Base-by-base conservation (phyloP, 805 yeast species). In the Ogataea zsoltii region DNA sequence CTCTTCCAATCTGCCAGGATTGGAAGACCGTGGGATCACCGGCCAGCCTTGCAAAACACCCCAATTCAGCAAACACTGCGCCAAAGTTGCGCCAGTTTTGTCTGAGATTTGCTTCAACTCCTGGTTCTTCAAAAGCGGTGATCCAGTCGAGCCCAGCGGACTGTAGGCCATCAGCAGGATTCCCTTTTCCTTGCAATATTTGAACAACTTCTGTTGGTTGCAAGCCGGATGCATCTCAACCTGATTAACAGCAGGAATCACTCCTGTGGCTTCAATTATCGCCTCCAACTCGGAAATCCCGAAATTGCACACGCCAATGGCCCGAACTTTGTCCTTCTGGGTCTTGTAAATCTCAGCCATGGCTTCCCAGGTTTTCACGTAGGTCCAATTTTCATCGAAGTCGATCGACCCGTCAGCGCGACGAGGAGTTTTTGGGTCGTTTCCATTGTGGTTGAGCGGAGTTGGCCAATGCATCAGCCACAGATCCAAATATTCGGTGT, bases 271-370 rank as follows among this genome's bases (percentile, higher is more conserved):
- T 7, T 57, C 52, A 21, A 72, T 57, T 31, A 74, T 59, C 35
- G 44, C 54, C 39, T 65, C 57, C 41, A 70, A 46, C 46, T 68
- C 66, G 32, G 58, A 56, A 19, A 65, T 48, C 7, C 48, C 42
- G 33, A 44, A 45, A 55, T 73, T 74, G 14, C 76, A 70, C 15
- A 74, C 76, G 18, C 79, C 79, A 54, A 74, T 68, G 12, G 75
- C 59, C 45, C 61, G 67, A 25, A 67, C 58, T 48, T 65, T 64
- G n/a, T 70, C 73, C 2, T 40, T 76, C 71, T 13, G 18, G 23
- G 73, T 70, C 33, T 61, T 70, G 63, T 79, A 88, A 34, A 84
- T 85, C 62, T 87, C 90, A 45, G 85, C 88, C 47, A 84, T 70
- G 47, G 80, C 80, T 58, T 81, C 79, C 53, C 76, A 77, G 12